Conservation (phyloP, 495 filamentous ascomycete genomes). For the Aspergillus campestris region DNA sequence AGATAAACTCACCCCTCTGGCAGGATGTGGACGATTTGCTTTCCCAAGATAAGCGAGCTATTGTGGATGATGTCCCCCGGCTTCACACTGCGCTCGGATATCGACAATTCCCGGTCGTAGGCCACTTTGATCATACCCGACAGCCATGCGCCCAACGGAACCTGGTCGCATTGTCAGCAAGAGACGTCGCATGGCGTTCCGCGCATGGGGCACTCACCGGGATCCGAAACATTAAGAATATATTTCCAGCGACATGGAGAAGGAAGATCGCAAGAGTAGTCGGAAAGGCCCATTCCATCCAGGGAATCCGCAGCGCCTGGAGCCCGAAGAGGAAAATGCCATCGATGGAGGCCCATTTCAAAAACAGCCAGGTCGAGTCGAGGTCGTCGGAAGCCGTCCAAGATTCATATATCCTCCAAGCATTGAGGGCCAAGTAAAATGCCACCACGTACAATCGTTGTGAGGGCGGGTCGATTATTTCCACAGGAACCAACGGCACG, state of each 20-base stretch:
- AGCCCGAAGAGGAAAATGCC: conserved; percentile 74
- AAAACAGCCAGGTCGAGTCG: conserved; percentile 75
- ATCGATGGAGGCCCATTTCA: conserved; percentile 89
- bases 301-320: conserved; percentile 81
- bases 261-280: conserved; percentile 59
- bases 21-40: conserved; percentile 92
- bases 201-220: conserved; percentile 44
- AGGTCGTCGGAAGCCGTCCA: conserved; percentile 65
- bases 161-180: conserved; percentile 30
- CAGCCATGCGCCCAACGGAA: conserved; percentile 60
- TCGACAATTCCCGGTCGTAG: conserved; percentile 83
- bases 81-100: conserved; percentile 83
- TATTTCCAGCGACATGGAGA: conserved; percentile 61
- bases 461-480: conserved; percentile 73
- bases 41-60: conserved; percentile 83
- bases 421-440: conserved; percentile 61
- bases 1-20: conserved; percentile 69
- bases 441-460: conserved; percentile 80
- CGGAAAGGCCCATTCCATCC: conserved; percentile 80
- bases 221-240: conserved; percentile 86
- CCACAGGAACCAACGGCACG: conserved; percentile 63
- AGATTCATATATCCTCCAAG: conserved; percentile 82
- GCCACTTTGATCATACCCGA: conserved; percentile 61
- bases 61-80: conserved; percentile 79
- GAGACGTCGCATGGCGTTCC: conserved; percentile 8